These are phyloP conservation scores for Chaetothyriales sp. DNA, from an alignment of 2,329 filamentous ascomycete species.

Conservation along the genomic window DNA sequence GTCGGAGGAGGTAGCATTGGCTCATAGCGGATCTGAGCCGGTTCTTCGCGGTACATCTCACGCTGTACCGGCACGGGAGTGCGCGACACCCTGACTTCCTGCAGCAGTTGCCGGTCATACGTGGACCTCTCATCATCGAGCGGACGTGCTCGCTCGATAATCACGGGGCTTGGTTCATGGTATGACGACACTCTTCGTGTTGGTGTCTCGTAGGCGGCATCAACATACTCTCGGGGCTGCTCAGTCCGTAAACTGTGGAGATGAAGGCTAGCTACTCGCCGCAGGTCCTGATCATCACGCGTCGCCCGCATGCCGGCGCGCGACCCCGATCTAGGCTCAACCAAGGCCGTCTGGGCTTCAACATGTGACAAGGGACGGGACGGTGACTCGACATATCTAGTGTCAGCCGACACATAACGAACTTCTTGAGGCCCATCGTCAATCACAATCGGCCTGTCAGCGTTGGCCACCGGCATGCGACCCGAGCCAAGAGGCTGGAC, in stretches of 20 bases:
- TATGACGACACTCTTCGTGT: constrained; percentile 26
- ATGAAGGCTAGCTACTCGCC: constrained; percentile 33
- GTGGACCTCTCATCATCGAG: constrained; percentile 21
- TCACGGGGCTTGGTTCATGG: constrained; percentile 23
- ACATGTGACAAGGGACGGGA: constrained; percentile 11
- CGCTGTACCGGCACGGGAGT: constrained; percentile 24
- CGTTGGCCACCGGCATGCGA: constrained; percentile 22
- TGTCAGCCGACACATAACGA: constrained; percentile 12
- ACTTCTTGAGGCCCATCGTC: constrained; percentile 22
- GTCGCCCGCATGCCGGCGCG: constrained; percentile 22
- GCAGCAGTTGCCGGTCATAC: constrained; percentile 23
- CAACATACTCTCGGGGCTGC: constrained; percentile 29
- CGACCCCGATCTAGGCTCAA: constrained; percentile 25
- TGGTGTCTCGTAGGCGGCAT: constrained; percentile 19
- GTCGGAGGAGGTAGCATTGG: constrained; percentile 33
- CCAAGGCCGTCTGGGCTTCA: constrained; percentile 19
- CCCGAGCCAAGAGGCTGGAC: constrained; percentile 27
- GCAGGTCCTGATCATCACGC: constrained; percentile 30
- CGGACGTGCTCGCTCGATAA: constrained; percentile 23
- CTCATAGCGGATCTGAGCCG: constrained; percentile 30
- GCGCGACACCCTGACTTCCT: constrained; percentile 29
- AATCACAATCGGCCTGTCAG: constrained; percentile 34
- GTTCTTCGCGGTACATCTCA: constrained; percentile 28
- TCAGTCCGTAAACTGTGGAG: constrained; percentile 31
- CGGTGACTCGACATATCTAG: constrained; percentile 16